Base-by-base conservation (phyloP, 176 grass and related monocot species). In the Avena atlantica region DNA sequence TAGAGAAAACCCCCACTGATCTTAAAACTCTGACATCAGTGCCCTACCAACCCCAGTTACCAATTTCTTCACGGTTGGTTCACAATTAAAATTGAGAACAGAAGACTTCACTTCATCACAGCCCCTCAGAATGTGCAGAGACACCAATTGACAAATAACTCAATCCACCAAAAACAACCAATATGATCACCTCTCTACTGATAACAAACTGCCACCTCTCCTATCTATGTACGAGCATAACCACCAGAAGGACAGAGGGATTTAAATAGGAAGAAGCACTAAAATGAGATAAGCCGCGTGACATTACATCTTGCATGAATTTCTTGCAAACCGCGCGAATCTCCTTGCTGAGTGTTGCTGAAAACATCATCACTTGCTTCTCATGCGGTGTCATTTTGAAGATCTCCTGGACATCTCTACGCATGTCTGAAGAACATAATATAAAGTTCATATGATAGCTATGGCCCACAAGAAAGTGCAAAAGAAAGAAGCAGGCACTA, bases 291-390 rank as follows among this genome's bases (percentile, higher is more conserved):
- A 88, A 87, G 87, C 85, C 82, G 78, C 81, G 83, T 77, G 85
- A 91, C 66, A 99, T 99, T 99, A 99, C 97, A 95, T 99, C 97
- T 99, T 97, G 97, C 97, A 99, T 99, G 69, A 97, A 97, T 83
- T 89, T 94, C 85, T 99, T 97, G 91, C 97, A 99, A 87, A 99
- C 86, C 6, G 97, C 92, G 11, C 92, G 94, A 20, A 93, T 99
- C 89, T 97, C 94, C 89, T 97, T 97, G 94, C 97, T 97, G 53
- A 99, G 92, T 53, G 97, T 99, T 55, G 97, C 97, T 76, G 97
- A 99, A 90, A 99, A 97, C 97, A 99, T 99, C 97, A 99, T 99
- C 24, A 99, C 97, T 72, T 99, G 94, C 86, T 99, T 99, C 65
- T 99, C 97, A 74, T 97, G 97, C 57, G 97, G 97, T 59, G 97